Evolutionary conservation across 148 eudicot species (phyloP), one percentile per base, ranked within the genome.

Genomic region (Spergularia bocconei): DNA sequence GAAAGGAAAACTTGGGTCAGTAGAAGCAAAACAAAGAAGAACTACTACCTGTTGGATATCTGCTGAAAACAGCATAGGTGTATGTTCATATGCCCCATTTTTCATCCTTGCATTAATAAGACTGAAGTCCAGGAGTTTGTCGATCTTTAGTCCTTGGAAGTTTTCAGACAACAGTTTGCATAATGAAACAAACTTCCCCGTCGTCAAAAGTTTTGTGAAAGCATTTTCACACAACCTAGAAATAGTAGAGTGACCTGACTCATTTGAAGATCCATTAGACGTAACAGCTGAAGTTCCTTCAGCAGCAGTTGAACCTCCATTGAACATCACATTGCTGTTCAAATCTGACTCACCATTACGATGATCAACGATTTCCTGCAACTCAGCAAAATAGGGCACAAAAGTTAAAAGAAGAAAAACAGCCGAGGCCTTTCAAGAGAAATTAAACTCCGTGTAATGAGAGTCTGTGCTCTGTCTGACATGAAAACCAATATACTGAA

Each of bases 21-120:
- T n/a, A 17, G 53, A 48, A 64, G 17, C 14, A 60, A 33, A 77
- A 36, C n/a, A 25, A 38, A 21, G 19, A 65, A 50, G 58, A 71
- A 64, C 21, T 21, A 62, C 57, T 82, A 94, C 98, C 96, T 84
- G 84, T 77, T 88, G 97, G 70, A 92, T 78, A 82, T 94, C 98
- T 14, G 89, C 84, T 20, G 85, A 79, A 74, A 90, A 92, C 57
- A 84, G 91, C 77, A 62, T 14, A 63, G 97, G 96, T 53, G 83
- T 73, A 44, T 63, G 79, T 70, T 91, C 97, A 83, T 94, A 94
- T 47, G 85, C 87, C 72, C 89, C 90, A 62, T 86, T 91, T 80
- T 88, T 87, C 82, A 94, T 85, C 87, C 88, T 86, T 60, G 86
- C 71, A 75, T 83, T 67, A 67, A 92, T 74, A 38, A 21, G 54